These are phyloP conservation scores for Scytalidium sp. DNA, from an alignment of 2,329 filamentous ascomycete genomes.

Conservation along the genomic window DNA sequence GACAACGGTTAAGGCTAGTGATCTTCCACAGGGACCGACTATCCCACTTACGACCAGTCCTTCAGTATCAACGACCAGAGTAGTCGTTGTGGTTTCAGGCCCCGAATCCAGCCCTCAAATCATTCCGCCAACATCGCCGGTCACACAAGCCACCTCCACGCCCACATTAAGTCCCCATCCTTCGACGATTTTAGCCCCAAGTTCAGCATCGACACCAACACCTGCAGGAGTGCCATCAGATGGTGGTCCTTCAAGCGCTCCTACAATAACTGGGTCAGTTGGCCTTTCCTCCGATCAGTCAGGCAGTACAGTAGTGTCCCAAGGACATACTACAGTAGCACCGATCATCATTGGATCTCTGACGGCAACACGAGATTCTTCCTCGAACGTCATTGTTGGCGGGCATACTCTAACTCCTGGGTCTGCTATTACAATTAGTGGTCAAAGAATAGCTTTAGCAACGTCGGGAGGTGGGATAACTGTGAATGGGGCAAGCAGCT, in stretches of 20 bases:
- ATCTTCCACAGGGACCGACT: too few species aligned
- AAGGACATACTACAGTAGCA: conserved; percentile 3
- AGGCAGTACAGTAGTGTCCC: background rate
- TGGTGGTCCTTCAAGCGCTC: background rate
- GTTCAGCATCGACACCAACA: background rate
- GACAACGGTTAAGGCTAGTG: too few species aligned
- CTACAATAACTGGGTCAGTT: background rate
- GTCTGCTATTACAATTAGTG: conserved; percentile 18
- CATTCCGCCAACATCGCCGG: too few species aligned
- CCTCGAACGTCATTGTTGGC: conserved; percentile 17
- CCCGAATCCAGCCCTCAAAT: too few species aligned
- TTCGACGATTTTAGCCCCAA: too few species aligned
- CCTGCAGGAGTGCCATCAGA: background rate
- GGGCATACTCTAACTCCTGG: conserved; percentile 20
- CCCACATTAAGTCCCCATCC: background rate
- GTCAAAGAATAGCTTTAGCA: conserved; percentile 17
- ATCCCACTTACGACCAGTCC: too few species aligned
- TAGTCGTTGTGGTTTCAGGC: too few species aligned
- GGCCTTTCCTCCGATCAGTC: background rate
- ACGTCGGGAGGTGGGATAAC: conserved; percentile 15
- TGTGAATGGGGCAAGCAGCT: background rate
- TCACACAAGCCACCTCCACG: too few species aligned
- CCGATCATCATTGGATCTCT: conserved; percentile 17
- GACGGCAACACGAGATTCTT: conserved; percentile 14
- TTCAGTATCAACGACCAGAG: too few species aligned